phyloP scores from a whole-genome alignment of 768 basidiomycete genomes.

The Suillus alpinus region DNA sequence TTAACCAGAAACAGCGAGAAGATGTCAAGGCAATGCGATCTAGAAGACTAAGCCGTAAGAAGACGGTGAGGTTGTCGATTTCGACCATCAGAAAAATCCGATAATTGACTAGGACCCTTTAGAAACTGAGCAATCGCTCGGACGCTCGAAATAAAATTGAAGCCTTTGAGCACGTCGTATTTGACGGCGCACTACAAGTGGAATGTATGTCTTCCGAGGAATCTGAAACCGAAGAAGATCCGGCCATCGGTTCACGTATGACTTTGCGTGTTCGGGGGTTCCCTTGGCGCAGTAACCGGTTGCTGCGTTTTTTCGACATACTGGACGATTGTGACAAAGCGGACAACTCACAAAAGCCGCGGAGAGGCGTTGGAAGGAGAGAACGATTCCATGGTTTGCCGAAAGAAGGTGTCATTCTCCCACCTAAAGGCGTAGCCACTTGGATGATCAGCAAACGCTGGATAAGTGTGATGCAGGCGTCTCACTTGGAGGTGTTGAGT shows the following conservation, averaged over 20 bases:
- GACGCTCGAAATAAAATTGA: conserved; percentile 53
- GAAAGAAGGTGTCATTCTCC: conserved; percentile 57
- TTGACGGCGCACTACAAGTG: conserved; percentile 66
- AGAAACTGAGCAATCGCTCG: conserved; percentile 71
- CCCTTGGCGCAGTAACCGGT: conserved; percentile 65
- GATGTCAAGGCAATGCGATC: conserved; percentile 61
- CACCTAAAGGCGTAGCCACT: conserved; percentile 58
- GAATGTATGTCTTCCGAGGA: conserved; percentile 86
- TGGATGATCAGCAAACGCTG: conserved; percentile 81
- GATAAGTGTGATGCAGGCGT: conserved; percentile 40
- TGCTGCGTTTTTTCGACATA: conserved; percentile 56
- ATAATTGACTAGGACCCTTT: conserved; percentile 4
- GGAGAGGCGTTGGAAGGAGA: conserved; percentile 55
- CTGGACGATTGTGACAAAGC: conserved; percentile 57
- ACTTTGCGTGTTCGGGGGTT: conserved; percentile 55
- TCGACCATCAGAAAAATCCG: not conserved
- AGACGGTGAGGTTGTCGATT: conserved; percentile 44
- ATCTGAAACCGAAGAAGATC: conserved; percentile 52
- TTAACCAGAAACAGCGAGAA: conserved; percentile 49
- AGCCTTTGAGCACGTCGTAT: conserved; percentile 57
- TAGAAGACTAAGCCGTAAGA: conserved; percentile 58
- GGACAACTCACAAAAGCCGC: conserved; percentile 47
- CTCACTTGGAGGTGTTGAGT: conserved; percentile 47
- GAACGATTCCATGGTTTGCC: conserved; percentile 51
- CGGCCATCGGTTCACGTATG: conserved; percentile 24